Evolutionary conservation across 2,329 filamentous ascomycete species (phyloP), one percentile per base, ranked within the genome.

Genomic region (Coniochaeta sp.): DNA sequence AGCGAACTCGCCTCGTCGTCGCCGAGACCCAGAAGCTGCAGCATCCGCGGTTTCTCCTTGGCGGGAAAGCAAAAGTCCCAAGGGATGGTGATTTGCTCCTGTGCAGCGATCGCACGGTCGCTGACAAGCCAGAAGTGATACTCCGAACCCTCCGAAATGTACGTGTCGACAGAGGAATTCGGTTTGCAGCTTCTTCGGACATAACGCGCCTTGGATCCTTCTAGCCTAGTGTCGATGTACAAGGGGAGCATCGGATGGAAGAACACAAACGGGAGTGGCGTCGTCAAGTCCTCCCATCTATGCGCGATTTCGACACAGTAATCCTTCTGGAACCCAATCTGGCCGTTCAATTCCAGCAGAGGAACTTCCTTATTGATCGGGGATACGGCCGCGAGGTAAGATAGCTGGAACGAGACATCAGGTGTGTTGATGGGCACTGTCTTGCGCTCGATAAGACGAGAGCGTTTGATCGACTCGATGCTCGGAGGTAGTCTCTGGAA

Each of bases 81-180:
- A 50, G 72, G 80, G 59, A 77, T 79, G 24, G 75, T 89, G 61
- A 80, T 82, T 60, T 83, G 81, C 60, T 84, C 82, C 35, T 77
- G 74, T 1, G 82, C 74, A 14, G 77, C 69, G 52, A 97, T 91
- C 32, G 85, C 78, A 50, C 87, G 81, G 59, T 89, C 89, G 60
- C 90, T 91, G 53, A 96, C 83, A 56, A 96, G 85, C 81, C 92
- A 96, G 67, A 97, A 96, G 64, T 94, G 89, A 63, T 92, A 95
- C 57, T 92, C 86, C 1, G 83, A 85, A 3, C 80, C 78, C 46
- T 83, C 85, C 1, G 89, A 89, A 47, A 96, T 81, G 58, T 91
- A 88, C 0, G 91, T 95, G 64, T 94, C 91, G 60, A 97, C 75
- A 28, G 81, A 79, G n/a, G 94, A 83, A 63, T 97, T 99, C 1